Evolutionary conservation across 192 early-diverging fungal species (phyloP).

Genomic region (Jimgerdemannia flammicorona): DNA sequence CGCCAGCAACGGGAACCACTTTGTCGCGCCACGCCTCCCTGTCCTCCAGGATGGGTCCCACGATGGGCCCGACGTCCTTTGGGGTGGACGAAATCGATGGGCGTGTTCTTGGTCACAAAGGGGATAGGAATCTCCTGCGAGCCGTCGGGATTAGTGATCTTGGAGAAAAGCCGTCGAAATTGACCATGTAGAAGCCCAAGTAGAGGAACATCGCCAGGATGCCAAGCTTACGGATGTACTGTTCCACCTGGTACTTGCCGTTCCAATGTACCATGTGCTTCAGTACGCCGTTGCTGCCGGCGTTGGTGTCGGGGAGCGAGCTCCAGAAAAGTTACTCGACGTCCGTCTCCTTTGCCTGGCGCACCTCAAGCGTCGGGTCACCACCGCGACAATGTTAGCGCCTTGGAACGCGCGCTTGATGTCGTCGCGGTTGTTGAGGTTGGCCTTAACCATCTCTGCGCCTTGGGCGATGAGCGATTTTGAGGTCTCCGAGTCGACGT

Average conservation of each 20-base stretch:
- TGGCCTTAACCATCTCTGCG: constrained; percentile 1
- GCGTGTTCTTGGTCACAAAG: background rate
- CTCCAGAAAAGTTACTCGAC: too few relatives aligned
- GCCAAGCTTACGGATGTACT: too few relatives aligned
- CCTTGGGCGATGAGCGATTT: background rate
- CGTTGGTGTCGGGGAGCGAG: too few relatives aligned
- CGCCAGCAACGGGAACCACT: constrained; percentile 5
- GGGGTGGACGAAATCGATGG: constrained; percentile 4
- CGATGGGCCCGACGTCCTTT: too few relatives aligned
- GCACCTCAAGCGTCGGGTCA: constrained; percentile 1
- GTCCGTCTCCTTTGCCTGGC: constrained; percentile 1
- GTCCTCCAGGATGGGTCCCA: background rate
- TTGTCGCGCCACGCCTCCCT: background rate
- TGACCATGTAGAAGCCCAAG: constrained; percentile 5
- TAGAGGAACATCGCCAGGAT: too few relatives aligned
- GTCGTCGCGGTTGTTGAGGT: background rate
- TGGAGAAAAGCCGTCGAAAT: constrained; percentile 1
- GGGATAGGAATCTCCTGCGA: background rate
- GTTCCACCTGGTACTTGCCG: background rate
- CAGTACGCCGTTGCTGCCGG: background rate
- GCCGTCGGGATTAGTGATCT: background rate
- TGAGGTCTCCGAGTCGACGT: background rate
- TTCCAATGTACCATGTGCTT: constrained; percentile 2
- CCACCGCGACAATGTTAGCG: constrained; percentile 4
- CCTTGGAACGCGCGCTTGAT: background rate